A percentile compares a stretch with the other conserved stretches of the same genome.
Conservation (phyloP, 2,329 filamentous ascomycete species). For the Dactylellina drechsleri region DNA sequence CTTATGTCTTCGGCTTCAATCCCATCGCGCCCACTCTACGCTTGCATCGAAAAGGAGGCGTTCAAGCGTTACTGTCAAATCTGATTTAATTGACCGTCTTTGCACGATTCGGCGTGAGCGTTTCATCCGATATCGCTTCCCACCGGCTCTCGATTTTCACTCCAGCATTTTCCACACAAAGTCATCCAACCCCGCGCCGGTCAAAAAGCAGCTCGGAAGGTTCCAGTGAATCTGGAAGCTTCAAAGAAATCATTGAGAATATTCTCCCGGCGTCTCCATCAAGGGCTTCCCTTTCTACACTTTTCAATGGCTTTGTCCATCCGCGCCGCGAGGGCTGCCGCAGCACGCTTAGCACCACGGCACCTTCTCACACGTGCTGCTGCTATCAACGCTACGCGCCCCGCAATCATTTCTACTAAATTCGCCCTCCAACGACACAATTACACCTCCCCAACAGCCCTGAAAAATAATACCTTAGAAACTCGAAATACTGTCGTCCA, state of each 20-base stretch:
- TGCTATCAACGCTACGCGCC: constrained; percentile 17
- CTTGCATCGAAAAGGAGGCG: constrained; percentile 43
- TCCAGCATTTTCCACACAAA: constrained; percentile 1
- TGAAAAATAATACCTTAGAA: constrained; percentile 62
- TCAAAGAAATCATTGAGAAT: too few relatives aligned
- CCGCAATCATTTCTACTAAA: constrained; percentile 21
- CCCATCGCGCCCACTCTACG: constrained; percentile 28
- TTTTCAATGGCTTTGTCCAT: constrained; percentile 34
- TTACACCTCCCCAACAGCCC: constrained; percentile 64
- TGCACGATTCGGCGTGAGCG: neutral
- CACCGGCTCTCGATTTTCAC: constrained; percentile 29
- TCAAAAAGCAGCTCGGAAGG: too few relatives aligned
- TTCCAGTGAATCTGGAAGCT: too few relatives aligned
- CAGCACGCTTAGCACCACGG: constrained; percentile 27
- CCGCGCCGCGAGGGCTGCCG: constrained; percentile 37
- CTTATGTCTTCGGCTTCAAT: constrained; percentile 49
- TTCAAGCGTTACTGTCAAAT: constrained; percentile 53
- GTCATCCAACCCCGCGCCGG: neutral
- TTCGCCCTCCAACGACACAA: constrained; percentile 59
- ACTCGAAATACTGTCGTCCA: constrained; percentile 86
- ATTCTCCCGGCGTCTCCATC: neutral
- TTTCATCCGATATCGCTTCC: constrained; percentile 51
- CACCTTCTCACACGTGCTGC: constrained; percentile 19
- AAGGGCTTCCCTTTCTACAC: neutral
- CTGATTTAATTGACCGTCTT: constrained; percentile 33